Conservation (phyloP, 78 protist species). For the Emiliania huxleyi region DNA sequence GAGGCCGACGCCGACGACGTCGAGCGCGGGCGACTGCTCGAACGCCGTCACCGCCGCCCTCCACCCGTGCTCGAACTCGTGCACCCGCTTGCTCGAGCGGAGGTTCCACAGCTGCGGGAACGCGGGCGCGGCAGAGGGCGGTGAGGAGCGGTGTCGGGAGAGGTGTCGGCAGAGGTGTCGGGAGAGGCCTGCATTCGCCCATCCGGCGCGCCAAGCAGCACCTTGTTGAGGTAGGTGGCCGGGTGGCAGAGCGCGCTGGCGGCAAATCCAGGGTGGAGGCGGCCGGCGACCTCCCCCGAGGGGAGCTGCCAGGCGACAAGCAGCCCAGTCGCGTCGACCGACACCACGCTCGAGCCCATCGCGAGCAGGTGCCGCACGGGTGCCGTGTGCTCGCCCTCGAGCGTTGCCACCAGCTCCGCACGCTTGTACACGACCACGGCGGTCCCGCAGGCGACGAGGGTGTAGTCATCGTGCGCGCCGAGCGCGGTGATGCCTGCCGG, state of each 20-base stretch:
- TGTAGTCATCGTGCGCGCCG: neutral
- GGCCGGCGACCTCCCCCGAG: neutral
- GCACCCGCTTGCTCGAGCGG: slow-evolving; percentile 44
- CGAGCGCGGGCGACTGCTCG: slow-evolving; percentile 67
- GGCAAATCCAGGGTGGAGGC: neutral
- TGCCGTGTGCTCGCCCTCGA: neutral
- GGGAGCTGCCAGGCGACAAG: neutral
- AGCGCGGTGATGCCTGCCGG: neutral
- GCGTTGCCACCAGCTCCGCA: neutral
- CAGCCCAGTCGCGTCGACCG: neutral
- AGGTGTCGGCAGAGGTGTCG: too few species aligned
- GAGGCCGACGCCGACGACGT: slow-evolving; percentile 74
- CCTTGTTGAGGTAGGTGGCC: slow-evolving; percentile 71
- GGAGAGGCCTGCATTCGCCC: slow-evolving; percentile 46
- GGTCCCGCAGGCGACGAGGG: neutral
- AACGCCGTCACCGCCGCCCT: slow-evolving; percentile 24
- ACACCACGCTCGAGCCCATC: neutral
- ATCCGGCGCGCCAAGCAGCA: slow-evolving; percentile 55
- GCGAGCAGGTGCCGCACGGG: neutral
- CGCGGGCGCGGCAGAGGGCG: too few species aligned
- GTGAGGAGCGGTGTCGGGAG: too few species aligned
- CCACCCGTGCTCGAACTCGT: slow-evolving; percentile 4
- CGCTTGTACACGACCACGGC: neutral
- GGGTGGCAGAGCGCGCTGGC: slow-evolving; percentile 59
- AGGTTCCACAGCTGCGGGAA: slow-evolving; percentile 72